Base-by-base conservation (phyloP, 2,329 filamentous ascomycete species). In the Rugonectria rugulosa region DNA sequence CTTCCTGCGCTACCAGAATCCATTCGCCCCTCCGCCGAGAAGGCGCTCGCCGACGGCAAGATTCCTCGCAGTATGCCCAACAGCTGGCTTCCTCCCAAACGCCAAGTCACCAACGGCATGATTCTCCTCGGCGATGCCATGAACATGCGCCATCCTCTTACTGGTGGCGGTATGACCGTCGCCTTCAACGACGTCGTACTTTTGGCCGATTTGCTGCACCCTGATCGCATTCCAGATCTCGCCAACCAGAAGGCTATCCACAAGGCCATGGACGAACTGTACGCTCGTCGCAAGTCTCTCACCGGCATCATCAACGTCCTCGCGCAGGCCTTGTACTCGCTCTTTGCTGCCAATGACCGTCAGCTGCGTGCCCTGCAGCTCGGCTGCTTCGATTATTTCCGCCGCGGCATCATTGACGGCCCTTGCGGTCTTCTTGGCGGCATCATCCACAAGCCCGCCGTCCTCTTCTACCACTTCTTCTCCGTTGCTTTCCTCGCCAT, bases 81-180 rank as follows among this genome's bases (percentile, higher is more conserved):
- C 76, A 94, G 89, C 58, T 99, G 90, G 81, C 85, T 99, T 3
- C 93, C 95, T 5, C 86, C 95, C 0, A 83, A 86, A 1, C 77
- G 75, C 38, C 90, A 89, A 57, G 68, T 68, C 4, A 57, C 69
- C 38, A 75, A 74, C 40, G 89, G 90, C 70, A 83, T 97, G 57
- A 81, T 97, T 43, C 79, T 99, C 29, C 82, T 98, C 8, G 95
- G 95, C 56, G 95, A 99, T 72, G 94, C 95, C 12, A 88, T 96
- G 82, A 99, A 99, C 79, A 99, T 99, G 95, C 90, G 95, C n/a
- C 95, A 99, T 76, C 95, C 95, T 2, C 82, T 99, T 11, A 99
- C 95, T 0, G 95, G 95, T 48, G 95, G 95, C 63, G 95, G 95
- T 66, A 99, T 99, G 95, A 98, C 94, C 0, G 95, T 98, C 2